Evolutionary conservation across 140 eudicot species (phyloP).

Genomic region (Anethum foeniculum): DNA sequence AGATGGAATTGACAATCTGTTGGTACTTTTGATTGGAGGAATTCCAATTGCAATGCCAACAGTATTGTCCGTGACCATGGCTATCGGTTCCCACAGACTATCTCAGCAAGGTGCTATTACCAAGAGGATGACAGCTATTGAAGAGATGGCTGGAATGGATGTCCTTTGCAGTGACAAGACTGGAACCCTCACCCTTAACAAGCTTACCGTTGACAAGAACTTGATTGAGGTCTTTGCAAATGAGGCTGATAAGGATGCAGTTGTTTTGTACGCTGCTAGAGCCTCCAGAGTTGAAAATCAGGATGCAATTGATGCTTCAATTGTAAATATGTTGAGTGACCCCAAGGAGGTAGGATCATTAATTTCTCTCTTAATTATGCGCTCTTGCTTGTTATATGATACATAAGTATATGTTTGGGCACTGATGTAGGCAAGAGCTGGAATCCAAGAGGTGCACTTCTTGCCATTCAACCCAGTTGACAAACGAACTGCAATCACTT

Average conservation of each 20-base stretch:
- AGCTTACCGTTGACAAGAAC: conserved; percentile 2
- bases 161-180: conserved; percentile 9
- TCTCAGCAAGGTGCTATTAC: background rate
- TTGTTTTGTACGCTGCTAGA: conserved; percentile 72
- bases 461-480: conserved; percentile 90
- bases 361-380: background rate
- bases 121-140: conserved; percentile 6
- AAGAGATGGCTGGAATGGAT: conserved; percentile 7
- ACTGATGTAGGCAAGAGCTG: conserved; percentile 64
- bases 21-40: background rate
- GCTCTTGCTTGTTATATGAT: background rate
- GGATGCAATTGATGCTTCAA: conserved; percentile 95
- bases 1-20: background rate
- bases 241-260: conserved; percentile 52
- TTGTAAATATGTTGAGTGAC: conserved; percentile 75
- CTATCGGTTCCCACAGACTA: background rate
- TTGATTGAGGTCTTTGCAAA: conserved; percentile 40
- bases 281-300: conserved; percentile 96
- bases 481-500: conserved; percentile 88
- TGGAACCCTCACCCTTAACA: background rate
- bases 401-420: background rate
- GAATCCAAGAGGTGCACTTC: conserved; percentile 76
- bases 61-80: conserved; percentile 3
- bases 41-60: conserved; percentile 3
- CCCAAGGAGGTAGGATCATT: conserved; percentile 54